phyloP scores from a whole-genome alignment of 768 basidiomycete species.

The Mycena pura region DNA sequence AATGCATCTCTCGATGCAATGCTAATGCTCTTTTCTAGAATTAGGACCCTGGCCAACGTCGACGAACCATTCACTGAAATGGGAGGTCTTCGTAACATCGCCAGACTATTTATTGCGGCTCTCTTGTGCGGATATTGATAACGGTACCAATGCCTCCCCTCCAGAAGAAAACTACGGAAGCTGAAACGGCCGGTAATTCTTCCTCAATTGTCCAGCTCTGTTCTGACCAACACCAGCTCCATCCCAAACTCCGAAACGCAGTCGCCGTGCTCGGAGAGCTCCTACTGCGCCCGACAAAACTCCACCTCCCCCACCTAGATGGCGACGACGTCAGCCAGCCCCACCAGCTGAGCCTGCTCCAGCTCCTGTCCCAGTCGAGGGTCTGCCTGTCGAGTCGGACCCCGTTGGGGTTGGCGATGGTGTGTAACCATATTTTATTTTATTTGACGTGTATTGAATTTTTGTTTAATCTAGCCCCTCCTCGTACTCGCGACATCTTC shows the following conservation, averaged over 20 bases:
- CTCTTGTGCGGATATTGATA: no score
- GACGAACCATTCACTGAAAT: no score
- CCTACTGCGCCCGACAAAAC: not conserved
- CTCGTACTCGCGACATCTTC: not conserved
- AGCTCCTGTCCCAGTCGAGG: not conserved
- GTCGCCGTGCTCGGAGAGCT: not conserved
- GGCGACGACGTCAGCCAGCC: not conserved
- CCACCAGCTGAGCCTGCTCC: not conserved
- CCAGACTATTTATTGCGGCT: no score
- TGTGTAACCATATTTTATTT: not conserved
- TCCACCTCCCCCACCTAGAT: not conserved
- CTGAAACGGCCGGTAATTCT: no score
- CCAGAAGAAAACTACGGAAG: no score
- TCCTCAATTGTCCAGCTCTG: no score
- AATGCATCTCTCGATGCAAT: no score
- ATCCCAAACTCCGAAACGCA: slow-evolving; percentile 1
- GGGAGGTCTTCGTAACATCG: no score
- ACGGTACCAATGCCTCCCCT: no score
- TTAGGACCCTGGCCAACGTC: no score
- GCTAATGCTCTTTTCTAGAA: no score
- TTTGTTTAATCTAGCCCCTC: not conserved
- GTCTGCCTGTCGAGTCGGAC: not conserved
- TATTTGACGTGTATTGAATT: not conserved
- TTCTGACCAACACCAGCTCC: no score
- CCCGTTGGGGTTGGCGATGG: not conserved